Conservation (phyloP, 2,329 filamentous ascomycete genomes). For the Paecilomyces sp. region DNA sequence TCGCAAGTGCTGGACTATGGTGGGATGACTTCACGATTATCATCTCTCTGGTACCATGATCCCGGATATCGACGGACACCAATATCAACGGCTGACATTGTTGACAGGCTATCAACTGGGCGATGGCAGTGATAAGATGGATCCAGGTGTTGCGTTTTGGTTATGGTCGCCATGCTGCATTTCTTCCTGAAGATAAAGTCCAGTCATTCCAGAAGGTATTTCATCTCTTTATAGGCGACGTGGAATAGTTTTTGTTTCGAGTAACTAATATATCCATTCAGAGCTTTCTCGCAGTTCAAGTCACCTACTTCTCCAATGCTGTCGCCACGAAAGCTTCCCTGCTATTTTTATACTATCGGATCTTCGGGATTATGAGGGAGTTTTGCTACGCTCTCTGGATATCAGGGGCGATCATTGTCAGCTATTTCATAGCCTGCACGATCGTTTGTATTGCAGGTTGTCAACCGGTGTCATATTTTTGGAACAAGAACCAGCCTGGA, state of each 20-base stretch:
- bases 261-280: slow-evolving; percentile 1
- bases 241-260: not conserved
- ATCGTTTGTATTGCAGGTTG: slow-evolving; percentile 14
- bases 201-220: slow-evolving; percentile 15
- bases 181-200: slow-evolving; percentile 7
- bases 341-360: slow-evolving; percentile 21
- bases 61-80: not conserved
- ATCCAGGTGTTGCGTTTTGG: slow-evolving; percentile 9
- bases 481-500: slow-evolving; percentile 11
- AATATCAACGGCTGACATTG: not conserved
- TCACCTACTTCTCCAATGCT: slow-evolving; percentile 18
- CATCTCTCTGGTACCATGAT: slow-evolving; percentile 12
- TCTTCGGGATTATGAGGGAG: slow-evolving; percentile 16
- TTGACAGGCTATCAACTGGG: slow-evolving; percentile 15
- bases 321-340: slow-evolving; percentile 17
- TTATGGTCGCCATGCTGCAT: slow-evolving; percentile 10
- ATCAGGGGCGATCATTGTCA: slow-evolving; percentile 10
- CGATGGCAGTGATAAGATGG: slow-evolving; percentile 14
- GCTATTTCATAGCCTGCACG: slow-evolving; percentile 15
- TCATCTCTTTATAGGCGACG: not conserved
- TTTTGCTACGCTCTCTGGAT: slow-evolving; percentile 15
- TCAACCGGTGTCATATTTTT: slow-evolving; percentile 14
- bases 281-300: slow-evolving; percentile 17
- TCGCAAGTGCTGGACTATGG: slow-evolving; percentile 16
- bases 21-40: slow-evolving; percentile 24